Evolutionary conservation across 306 rosid species (phyloP).

Genomic region (Alnus glutinosa): DNA sequence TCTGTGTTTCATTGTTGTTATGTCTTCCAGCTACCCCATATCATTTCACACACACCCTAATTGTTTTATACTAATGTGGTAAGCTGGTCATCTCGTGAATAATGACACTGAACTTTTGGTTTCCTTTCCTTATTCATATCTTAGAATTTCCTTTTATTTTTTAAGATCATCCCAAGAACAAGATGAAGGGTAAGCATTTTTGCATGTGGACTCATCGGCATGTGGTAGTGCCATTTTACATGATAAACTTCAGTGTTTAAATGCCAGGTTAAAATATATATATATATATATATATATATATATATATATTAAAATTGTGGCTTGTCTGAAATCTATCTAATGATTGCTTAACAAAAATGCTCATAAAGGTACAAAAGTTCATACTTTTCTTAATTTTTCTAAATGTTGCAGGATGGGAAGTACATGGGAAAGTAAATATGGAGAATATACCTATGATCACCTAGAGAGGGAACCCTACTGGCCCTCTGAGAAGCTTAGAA

Average conservation of each 20-base stretch:
- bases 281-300: no score
- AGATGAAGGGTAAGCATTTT: not conserved
- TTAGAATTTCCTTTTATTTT: not conserved
- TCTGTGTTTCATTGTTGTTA: not conserved
- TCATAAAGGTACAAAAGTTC: not conserved
- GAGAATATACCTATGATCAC: constrained; percentile 49
- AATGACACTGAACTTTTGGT: not conserved
- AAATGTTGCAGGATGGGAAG: constrained; percentile 46
- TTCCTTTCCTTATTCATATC: not conserved
- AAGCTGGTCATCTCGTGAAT: not conserved
- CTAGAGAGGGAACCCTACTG: constrained; percentile 60
- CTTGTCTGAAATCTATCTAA: not conserved
- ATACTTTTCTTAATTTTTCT: not conserved
- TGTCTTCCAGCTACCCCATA: not conserved
- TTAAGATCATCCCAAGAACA: not conserved
- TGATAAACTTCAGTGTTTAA: not conserved
- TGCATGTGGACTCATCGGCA: not conserved
- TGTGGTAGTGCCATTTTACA: not conserved
- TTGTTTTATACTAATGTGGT: not conserved
- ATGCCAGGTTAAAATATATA: not conserved
- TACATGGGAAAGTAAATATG: constrained; percentile 37
- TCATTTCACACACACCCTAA: not conserved
- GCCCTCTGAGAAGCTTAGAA: constrained; percentile 52
- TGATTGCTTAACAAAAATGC: not conserved
- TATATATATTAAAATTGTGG: not conserved